Base-by-base conservation (phyloP, 2,329 filamentous ascomycete species). In the Elsinoe ampelina region DNA sequence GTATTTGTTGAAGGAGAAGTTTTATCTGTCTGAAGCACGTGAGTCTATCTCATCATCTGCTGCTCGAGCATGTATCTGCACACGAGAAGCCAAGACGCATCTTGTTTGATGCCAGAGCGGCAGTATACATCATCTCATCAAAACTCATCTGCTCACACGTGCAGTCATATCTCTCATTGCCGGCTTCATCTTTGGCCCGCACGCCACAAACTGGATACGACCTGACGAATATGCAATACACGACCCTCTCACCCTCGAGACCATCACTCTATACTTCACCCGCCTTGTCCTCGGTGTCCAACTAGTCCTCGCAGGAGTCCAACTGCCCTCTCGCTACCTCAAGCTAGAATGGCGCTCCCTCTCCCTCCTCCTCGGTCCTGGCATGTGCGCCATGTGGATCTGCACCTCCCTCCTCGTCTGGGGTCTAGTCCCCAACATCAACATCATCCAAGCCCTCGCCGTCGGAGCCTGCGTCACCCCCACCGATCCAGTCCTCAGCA, bases 11-110 rank as follows among this genome's bases (percentile, higher is more conserved):
- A 95, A 96, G 68, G 91, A 95, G 73, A 86, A 83, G 58, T 92
- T 88, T 67, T 95, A 95, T 68, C 79, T 96, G 1, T 95, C 89
- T 1, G 91, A 96, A 79, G 88, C 91, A 55, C 75, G 89, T 92
- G 75, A 69, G 86, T 81, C 2, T 50, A 39, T 5, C 8, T 7
- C 39, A 17, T 11, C 20, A 1, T 12, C 19, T 22, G 1, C 12
- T 17, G 5, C 15, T 39, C 20, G 32, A 22, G 11, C 32, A 13
- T n/a, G 19, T 26, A 39, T 19, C 48, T 13, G 7, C 7, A 30
- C 26, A 30, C 26, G 26, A 8, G 26, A 30, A 30, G 26, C 26
- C 26, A 30, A 30, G 26, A 30, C 22, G 22, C 22, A 3, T 26
- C 22, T 26, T 3, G 22, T 3, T 26, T 6, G 22, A 26, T 26